Evolutionary conservation across 495 filamentous ascomycete genomes (phyloP), one percentile per base, ranked within the genome.

Genomic region (Daldinia vernicosa): DNA sequence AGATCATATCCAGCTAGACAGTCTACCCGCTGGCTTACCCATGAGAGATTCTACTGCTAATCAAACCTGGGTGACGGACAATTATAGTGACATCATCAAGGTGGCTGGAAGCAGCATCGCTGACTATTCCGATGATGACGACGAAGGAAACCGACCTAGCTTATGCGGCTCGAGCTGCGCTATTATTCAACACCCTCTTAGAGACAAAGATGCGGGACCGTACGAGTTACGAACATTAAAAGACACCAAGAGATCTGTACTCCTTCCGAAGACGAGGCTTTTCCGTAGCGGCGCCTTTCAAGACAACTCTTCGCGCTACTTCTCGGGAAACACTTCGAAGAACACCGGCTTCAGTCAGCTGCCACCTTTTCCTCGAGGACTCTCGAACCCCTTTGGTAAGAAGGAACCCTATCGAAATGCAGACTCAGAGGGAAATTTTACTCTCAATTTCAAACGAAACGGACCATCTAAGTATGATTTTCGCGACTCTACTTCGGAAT

Each of bases 21-120:
- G 27, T 26, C 47, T 12, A 5, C 53, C 39, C 4, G 12, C 39
- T 15, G 58, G 47, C 8, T 22, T 60, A 0, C 11, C 26, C 0
- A 17, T 50, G 0, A 27, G 56, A 7, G 67, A 65, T 15, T 63
- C 32, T 24, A 66, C 66, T 11, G 66, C 66, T 6, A 69, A 70
- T 11, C 45, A 33, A 15, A 72, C 74, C 12, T 78, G 76, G 76
- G 65, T 73, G 2, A 78, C 76, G 0, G 74, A 73, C 4, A 26
- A 15, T 24, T 27, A 27, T 17, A 53, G 50, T 30, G 50, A 53
- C 14, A 28, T 56, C 27, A 56, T 56, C 4, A 35, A 56, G 30
- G 28, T 32, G 0, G 17, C 53, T 35, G 53, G 80, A n/a, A 80
- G 78, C 64, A 81, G 80, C 43, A 70, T 82, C 35, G 81, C 80